Evolutionary conservation across 106 monocot species (phyloP), one percentile per base, ranked within the genome.

Genomic region (Dendrobium chrysotoxum): DNA sequence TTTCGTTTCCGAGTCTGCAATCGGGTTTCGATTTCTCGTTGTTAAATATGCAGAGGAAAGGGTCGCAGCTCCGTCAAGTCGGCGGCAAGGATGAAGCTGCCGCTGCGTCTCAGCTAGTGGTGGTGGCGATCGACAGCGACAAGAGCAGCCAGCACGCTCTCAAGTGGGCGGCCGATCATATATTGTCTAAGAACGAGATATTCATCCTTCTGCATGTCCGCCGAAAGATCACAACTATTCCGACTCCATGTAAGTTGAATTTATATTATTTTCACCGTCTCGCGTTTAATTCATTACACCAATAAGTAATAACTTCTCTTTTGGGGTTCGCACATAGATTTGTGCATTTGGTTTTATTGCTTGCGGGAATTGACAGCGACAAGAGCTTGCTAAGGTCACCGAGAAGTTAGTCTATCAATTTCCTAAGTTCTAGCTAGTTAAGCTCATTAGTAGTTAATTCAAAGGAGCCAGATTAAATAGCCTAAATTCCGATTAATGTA

Each of bases 81-180:
- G 77, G 46, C 72, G 35, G 25, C 16, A 41, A 35, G 58, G 30
- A 38, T 2, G 38, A 40, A 40, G 39, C 26, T 17, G 4, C 30
- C 79, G 64, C 18, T 4, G 28, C 20, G 15, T 53, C 23, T 17
- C 82, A 83, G 74, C 17, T 85, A 71, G 89, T 87, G 80, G 89
- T 82, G 21, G 92, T 92, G 44, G 92, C 92, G 5, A 61, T 92
- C 61, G 89, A 88, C 38, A 17, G 30, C 21, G 87, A 84, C 76
- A 86, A 82, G 86, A 89, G 68, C 80, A 92, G 92, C 87, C 92
- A 92, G 80, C 84, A 92, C 72, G 92, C 92, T 31, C 87, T 92
- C 38, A 89, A 86, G 54, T 92, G 92, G 92, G 92, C 92, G 21
- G 92, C 87, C 13, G 89, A 92, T 47, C 89, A 89, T 45, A 5